Base-by-base conservation (phyloP, 495 filamentous ascomycete species). In the Penicillium cinerascens region DNA sequence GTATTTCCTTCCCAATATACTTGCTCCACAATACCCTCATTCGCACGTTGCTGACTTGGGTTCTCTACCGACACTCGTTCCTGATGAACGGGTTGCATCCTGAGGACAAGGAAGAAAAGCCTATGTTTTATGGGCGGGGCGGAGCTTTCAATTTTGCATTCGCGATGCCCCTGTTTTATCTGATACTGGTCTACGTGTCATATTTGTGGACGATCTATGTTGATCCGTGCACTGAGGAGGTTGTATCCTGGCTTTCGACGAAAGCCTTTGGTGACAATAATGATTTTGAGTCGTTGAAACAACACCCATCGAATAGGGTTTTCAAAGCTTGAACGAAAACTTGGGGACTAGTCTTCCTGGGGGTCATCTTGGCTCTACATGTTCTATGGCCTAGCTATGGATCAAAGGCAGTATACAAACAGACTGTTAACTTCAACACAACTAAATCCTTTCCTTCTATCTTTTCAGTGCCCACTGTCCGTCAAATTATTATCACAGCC, bases 1-100 rank as follows among this genome's bases (percentile, higher is more conserved):
- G 47, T 0, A 55, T 64, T 15, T 57, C 51, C 15, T 64, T 64
- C 40, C 58, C 60, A 1, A 39, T 64, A 4, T 64, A 64, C 36
- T 44, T 64, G 1, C 8, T 64, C 13, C 60, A 61, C 42, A 51
- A 53, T 13, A 54, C 58, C 3, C 29, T 61, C 1, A 64, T 64
- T 23, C 54, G 60, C 18, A 57, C 60, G 0, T 51, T 61, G 4
- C 26, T 64, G 25, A 42, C 49, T 15, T 58, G 44, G 49, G 4
- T 57, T 8, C 16, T 57, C 4, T 57, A 57, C 40, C 49, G 44
- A 25, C 29, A 53, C 4, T 52, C 44, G 11, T 35, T 47, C 7
- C 10, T 40, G 35, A 35, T 20, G 17, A 36, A 57, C 2, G 55
- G 55, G 3, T 11, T 57, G 7, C 29, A 49, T 39, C 49, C 49